Percentiles rank a stretch among this genome's conserved stretches.
These are phyloP conservation scores for Umbelopsis ramanniana DNA, from an alignment of 192 early-diverging fungal genomes.

Conservation along the genomic window DNA sequence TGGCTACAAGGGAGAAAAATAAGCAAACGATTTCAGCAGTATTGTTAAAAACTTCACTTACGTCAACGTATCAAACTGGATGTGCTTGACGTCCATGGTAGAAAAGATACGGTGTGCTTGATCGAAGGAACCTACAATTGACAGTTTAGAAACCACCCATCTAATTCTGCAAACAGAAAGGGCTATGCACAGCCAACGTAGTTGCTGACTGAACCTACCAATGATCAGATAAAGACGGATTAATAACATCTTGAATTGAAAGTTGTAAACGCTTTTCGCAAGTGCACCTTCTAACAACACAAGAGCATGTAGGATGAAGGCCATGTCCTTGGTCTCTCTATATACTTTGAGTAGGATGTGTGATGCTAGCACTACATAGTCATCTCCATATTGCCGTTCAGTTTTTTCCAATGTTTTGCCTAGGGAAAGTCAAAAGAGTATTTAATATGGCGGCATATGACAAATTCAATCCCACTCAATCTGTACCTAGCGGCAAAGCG, in stretches of 20 bases:
- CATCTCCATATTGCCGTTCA: conserved; percentile 82
- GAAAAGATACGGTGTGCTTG: conserved; percentile 65
- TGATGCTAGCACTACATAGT: conserved; percentile 68
- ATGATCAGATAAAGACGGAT: conserved; percentile 80
- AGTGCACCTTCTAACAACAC: conserved; percentile 79
- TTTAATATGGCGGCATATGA: too few relatives aligned
- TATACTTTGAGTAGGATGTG: conserved; percentile 63
- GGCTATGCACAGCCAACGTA: background rate
- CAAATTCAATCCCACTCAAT: background rate
- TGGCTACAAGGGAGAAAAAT: conserved; percentile 49
- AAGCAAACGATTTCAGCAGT: conserved; percentile 29
- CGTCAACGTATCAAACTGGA: conserved; percentile 90
- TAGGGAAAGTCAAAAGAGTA: conserved; percentile 1
- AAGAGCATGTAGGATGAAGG: conserved; percentile 51
- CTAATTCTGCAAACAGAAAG: too few relatives aligned
- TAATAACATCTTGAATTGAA: conserved; percentile 85
- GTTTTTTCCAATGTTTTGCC: conserved; percentile 64
- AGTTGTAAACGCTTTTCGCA: conserved; percentile 76
- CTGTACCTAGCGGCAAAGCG: conserved; percentile 52
- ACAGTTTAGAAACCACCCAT: background rate
- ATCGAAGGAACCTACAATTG: conserved; percentile 54
- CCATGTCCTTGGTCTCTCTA: conserved; percentile 45
- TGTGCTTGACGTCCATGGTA: conserved; percentile 86
- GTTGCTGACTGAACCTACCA: conserved; percentile 45
- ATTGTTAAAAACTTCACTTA: conserved; percentile 33